A percentile compares a stretch with the other conserved stretches of the same genome.
Conservation (phyloP, 306 rosid genomes). For the Lathyrus sativus region DNA sequence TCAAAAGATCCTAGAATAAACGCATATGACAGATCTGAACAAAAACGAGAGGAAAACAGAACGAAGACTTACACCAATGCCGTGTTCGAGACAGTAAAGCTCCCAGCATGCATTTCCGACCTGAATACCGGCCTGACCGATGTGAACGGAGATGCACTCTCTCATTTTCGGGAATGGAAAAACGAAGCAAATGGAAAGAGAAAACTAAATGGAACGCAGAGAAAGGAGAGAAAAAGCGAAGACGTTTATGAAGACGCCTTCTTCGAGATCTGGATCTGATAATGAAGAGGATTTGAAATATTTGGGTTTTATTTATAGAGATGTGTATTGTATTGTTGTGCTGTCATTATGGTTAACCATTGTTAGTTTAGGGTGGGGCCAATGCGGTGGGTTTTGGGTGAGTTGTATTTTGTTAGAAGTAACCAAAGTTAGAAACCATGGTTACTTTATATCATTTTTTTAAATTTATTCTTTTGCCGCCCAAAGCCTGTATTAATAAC, state of each 20-base stretch:
- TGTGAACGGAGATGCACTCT: conserved; percentile 92
- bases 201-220: too few relatives aligned
- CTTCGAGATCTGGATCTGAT: conserved; percentile 26
- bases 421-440: conserved; percentile 45
- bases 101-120: conserved; percentile 99
- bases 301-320: conserved; percentile 36
- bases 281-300: neutral
- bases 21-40: neutral
- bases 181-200: neutral
- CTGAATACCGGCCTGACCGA: conserved; percentile 98
- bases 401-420: conserved; percentile 31
- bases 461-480: conserved; percentile 49
- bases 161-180: conserved; percentile 55
- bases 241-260: conserved; percentile 91
- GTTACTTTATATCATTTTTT: conserved; percentile 28
- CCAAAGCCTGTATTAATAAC: neutral
- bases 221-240: conserved; percentile 20
- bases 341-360: conserved; percentile 30
- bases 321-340: neutral
- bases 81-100: conserved; percentile 93
- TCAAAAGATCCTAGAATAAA: neutral
- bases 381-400: conserved; percentile 15
- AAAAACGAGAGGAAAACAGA: neutral
- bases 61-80: conserved; percentile 60
- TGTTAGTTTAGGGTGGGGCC: conserved; percentile 26